Base-by-base conservation (phyloP, 176 grass and related monocot genomes). In the Musa schizocarpa region DNA sequence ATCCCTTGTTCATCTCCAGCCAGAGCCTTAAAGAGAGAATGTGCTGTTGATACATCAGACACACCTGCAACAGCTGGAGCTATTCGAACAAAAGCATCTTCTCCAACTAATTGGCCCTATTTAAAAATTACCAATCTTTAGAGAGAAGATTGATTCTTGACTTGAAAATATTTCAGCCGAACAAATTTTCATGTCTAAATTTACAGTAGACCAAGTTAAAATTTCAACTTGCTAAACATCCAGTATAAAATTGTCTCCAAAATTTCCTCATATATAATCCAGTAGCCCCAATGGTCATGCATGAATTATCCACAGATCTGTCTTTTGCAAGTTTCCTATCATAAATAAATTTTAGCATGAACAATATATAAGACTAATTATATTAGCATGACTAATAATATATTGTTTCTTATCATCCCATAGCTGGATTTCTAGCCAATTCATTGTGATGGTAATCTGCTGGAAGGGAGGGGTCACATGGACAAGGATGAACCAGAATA, bases 11-110 rank as follows among this genome's bases (percentile, higher is more conserved):
- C 86, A 68, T 89, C 53, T 64, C 95, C 88, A 74, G 85, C 86
- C 76, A 98, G 88, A 72, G 82, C 90, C 83, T 89, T 93, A 65
- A 87, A 98, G 68, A 98, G 87, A 84, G 91, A 74, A 77, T 98
- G 86, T 73, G 90, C 86, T 80, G 82, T 89, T 50, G 88, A 58
- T 79, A 85, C 25, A 63, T 98, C 90, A 83, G 88, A 84, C 54
- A 91, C 84, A 85, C 90, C 90, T 68, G 82, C 83, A 78, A 98
- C 78, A 78, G 88, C 88, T 73, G 95, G 84, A 72, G 88, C 88
- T 89, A 98, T 91, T 85, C 86, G 86, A 73, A 93, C 84, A 89
- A 93, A 98, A 63, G 90, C 90, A n/a, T 93, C 86, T 86, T 91
- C 90, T 80, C 84, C 84, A 87, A 93, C 90, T 82, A 93, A 54